phyloP scores from a whole-genome alignment of 345 rosid genomes.

The Eucalyptus cladocalyx region DNA sequence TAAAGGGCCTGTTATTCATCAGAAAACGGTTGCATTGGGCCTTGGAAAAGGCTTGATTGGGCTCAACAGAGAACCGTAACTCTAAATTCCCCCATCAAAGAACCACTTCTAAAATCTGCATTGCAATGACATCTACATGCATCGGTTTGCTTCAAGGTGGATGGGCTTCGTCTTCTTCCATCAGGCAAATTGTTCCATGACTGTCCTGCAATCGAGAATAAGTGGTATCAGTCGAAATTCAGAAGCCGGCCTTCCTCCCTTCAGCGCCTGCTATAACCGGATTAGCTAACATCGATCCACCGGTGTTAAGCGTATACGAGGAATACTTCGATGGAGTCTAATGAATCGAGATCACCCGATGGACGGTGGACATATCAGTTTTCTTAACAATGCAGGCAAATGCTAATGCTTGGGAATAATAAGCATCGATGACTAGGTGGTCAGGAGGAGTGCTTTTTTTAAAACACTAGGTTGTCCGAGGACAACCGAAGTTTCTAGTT shows the following conservation, averaged over 20 bases:
- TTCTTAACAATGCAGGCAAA: not conserved
- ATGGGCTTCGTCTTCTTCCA: not conserved
- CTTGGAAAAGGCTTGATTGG: not conserved
- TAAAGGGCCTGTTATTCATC: not conserved
- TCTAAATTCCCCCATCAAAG: not conserved
- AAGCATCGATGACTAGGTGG: not conserved
- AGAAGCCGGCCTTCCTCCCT: not conserved
- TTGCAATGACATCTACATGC: not conserved
- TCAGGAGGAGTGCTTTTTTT: not conserved
- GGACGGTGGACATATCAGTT: not conserved
- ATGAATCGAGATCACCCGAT: not conserved
- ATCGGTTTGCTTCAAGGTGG: not conserved
- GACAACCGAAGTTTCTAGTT: not conserved
- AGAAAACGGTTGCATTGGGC: not conserved
- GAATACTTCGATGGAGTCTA: not conserved
- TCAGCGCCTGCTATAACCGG: not conserved
- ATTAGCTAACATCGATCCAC: not conserved
- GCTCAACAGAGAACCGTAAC: not conserved
- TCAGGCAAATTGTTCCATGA: not conserved
- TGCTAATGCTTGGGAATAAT: not conserved
- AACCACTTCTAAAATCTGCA: not conserved
- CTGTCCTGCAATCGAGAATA: not conserved
- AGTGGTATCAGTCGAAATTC: not conserved
- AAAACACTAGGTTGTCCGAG: not conserved
- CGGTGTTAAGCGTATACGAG: not conserved